Conservation (phyloP, 179 eudicot species). For the Beta lomatogona region DNA sequence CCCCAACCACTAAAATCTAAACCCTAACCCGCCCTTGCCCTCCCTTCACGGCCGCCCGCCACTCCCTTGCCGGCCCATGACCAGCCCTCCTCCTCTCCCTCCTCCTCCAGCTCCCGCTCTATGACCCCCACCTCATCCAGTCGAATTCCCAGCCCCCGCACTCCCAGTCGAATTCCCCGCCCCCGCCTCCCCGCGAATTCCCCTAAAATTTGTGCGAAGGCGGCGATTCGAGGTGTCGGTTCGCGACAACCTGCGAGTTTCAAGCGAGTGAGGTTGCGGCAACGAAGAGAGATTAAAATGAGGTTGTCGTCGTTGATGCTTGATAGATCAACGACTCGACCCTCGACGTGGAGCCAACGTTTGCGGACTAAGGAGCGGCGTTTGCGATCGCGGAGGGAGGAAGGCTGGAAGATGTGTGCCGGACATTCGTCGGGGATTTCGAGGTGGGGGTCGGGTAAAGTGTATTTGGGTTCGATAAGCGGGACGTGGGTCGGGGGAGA, state of each 20-base stretch:
- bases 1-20: no score
- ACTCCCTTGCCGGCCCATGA: no score
- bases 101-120: no score
- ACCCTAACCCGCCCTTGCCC: no score
- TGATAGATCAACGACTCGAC: conserved; percentile 69
- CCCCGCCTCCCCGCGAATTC: no score
- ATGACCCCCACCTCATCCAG: no score
- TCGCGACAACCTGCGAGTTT: conserved; percentile 74
- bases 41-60: no score
- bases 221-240: conserved; percentile 50
- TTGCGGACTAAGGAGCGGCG: conserved; percentile 63
- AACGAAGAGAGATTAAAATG: conserved; percentile 46
- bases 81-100: no score
- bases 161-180: no score
- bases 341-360: conserved; percentile 70
- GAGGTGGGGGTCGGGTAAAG: conserved; percentile 42
- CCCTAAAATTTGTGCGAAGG: conserved; percentile 41
- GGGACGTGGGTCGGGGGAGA: neutral
- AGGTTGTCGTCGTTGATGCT: conserved; percentile 65
- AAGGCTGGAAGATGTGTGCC: conserved; percentile 59
- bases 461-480: conserved; percentile 9
- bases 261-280: conserved; percentile 63
- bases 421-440: conserved; percentile 75
- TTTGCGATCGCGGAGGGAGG: conserved; percentile 56
- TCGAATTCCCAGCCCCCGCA: no score